A percentile compares a stretch with the other conserved stretches of the same genome.
phyloP scores from a whole-genome alignment of 1,284 basidiomycete genomes.

The Neolentinus lepideus region DNA sequence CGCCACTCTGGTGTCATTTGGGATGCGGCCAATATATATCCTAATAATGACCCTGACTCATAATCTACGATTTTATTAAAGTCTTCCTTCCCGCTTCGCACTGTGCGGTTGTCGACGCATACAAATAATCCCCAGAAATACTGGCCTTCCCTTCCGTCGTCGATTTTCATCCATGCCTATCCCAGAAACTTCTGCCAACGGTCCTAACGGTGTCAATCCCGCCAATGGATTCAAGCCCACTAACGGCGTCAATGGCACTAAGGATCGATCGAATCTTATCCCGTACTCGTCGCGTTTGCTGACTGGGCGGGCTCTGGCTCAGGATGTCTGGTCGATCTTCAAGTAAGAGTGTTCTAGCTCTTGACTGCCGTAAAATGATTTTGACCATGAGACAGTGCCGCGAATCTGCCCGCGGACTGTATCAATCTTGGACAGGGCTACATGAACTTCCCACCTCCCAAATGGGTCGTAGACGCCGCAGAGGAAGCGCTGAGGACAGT shows the following conservation, averaged over 20 bases:
- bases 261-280: constrained; percentile 45
- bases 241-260: neutral
- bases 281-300: constrained; percentile 61
- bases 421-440: constrained; percentile 94
- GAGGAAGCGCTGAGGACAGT: constrained; percentile 63
- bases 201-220: neutral
- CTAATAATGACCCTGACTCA: neutral
- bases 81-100: neutral
- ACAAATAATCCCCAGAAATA: neutral
- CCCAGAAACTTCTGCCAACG: neutral
- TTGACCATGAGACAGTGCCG: constrained; percentile 45
- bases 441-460: constrained; percentile 87
- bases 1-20: neutral
- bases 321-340: constrained; percentile 92
- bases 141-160: neutral
- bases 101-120: neutral
- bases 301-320: constrained; percentile 68
- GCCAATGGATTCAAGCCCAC: neutral
- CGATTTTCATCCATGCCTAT: neutral
- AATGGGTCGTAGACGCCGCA: constrained; percentile 78
- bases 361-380: constrained; percentile 8
- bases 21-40: neutral
- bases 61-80: neutral
- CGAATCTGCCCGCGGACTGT: constrained; percentile 79
- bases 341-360: constrained; percentile 57